Evolutionary conservation across 306 rosid genomes (phyloP).

Genomic region (Vigna hirtella): DNA sequence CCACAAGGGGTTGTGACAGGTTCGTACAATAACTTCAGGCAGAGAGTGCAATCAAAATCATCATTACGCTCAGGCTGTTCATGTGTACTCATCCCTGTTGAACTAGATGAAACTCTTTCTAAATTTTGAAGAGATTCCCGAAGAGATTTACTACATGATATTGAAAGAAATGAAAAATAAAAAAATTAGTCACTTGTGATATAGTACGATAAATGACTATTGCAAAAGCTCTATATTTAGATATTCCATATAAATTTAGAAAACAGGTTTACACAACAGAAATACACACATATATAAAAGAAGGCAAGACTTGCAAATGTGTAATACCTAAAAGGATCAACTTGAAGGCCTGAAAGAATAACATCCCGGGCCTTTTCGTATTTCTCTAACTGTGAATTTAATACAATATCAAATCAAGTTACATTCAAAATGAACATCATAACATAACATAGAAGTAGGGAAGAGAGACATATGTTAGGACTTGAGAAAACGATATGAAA

Average conservation of each 20-base stretch:
- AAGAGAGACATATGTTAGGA: conserved; percentile 29
- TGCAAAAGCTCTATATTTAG: conserved; percentile 37
- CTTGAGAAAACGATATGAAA: conserved; percentile 7
- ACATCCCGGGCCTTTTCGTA: conserved; percentile 83
- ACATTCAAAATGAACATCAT: conserved; percentile 26
- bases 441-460: conserved; percentile 32
- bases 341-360: conserved; percentile 91
- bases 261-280: conserved; percentile 13
- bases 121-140: conserved; percentile 69
- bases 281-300: neutral
- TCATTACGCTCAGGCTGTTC: conserved; percentile 75
- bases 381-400: conserved; percentile 81
- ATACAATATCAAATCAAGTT: conserved; percentile 34
- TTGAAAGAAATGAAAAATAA: conserved; percentile 47
- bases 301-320: conserved; percentile 23
- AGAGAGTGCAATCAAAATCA: conserved; percentile 92
- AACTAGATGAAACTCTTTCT: conserved; percentile 60
- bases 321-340: conserved; percentile 81
- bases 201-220: conserved; percentile 35
- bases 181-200: conserved; percentile 14
- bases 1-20: conserved; percentile 99
- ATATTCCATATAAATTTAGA: conserved; percentile 25
- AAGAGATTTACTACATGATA: conserved; percentile 72
- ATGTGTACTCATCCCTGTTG: conserved; percentile 51
- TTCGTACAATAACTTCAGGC: conserved; percentile 84